Conservation (phyloP, 129 eudicot genomes). For the Erigeron canadensis region DNA sequence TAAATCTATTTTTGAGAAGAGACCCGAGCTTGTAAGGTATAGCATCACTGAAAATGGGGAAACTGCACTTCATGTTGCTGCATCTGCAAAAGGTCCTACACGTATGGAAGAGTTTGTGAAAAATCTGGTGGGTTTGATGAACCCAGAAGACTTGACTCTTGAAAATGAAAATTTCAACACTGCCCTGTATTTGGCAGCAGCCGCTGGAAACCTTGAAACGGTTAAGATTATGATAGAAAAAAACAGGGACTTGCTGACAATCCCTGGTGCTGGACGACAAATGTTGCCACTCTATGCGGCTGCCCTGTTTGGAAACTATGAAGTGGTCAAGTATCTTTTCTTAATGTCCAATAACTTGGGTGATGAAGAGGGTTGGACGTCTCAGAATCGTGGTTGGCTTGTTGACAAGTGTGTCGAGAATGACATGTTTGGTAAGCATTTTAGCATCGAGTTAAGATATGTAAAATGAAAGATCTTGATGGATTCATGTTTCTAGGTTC, state of each 20-base stretch:
- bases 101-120: conserved; percentile 25
- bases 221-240: conserved; percentile 19
- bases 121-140: conserved; percentile 31
- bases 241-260: conserved; percentile 13
- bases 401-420: conserved; percentile 26
- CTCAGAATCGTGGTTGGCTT: conserved; percentile 22
- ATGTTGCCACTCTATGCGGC: conserved; percentile 33
- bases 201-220: conserved; percentile 20
- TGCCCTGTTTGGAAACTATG: conserved; percentile 35
- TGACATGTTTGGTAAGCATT: conserved; percentile 40
- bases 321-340: conserved; percentile 35
- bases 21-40: conserved; percentile 1
- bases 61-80: conserved; percentile 48
- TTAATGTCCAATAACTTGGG: background rate
- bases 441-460: no score
- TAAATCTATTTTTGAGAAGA: background rate
- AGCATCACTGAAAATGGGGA: conserved; percentile 37
- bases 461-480: no score
- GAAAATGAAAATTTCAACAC: conserved; percentile 28
- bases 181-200: conserved; percentile 39
- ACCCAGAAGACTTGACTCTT: conserved; percentile 11
- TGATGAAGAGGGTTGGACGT: conserved; percentile 21
- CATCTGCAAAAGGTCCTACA: conserved; percentile 23
- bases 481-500: no score
- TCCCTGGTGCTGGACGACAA: conserved; percentile 14